Evolutionary conservation across 2,329 filamentous ascomycete species (phyloP), one percentile per base, ranked within the genome.

Genomic region (Aspergillus sp.): DNA sequence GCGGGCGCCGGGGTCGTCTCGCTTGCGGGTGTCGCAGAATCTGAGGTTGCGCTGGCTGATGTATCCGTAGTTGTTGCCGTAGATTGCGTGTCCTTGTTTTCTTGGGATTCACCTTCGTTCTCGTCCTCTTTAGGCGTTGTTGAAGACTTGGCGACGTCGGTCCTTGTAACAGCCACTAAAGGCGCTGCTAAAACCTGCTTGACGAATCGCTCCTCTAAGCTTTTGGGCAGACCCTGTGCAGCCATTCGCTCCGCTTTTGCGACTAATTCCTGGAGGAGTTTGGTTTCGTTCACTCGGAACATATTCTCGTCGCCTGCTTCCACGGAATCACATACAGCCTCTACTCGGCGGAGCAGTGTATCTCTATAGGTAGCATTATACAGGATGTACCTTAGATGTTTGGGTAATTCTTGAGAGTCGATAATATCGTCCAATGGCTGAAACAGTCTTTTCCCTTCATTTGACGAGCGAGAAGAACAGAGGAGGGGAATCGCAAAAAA

Each of bases 191-290:
- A 79, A 2, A 84, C 83, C 67, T 88, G 88, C 51, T 81, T 84
- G 8, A 99, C 85, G 65, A 96, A 96, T 42, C 85, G 88, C 47
- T 95, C 89, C 70, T 97, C 93, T 81, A 99, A 83, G 65, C 89
- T 96, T 6, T 79, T 76, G 2, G 95, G 92, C 9, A 98, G 76
- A 0, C 86, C 85, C 1, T 76, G 78, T 4, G 77, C 74, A n/a
- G 81, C 80, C 81, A 96, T 89, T 5, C 80, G 80, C 59, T 81
- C 80, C 5, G 92, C 91, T 73, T 97, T 98, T 17, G 74, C 68
- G 6, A 93, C 61, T 1, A 98, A 68, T 55, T 88, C 81, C 2
- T 74, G 68, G 6, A 89, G 68, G 1, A 97, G 81, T 69, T 92
- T 96, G 12, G 80, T 76, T 66, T 89, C 83, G 65, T 82, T 95